Conservation (phyloP, 495 filamentous ascomycete genomes). For the Tetracladium marchalianum region DNA sequence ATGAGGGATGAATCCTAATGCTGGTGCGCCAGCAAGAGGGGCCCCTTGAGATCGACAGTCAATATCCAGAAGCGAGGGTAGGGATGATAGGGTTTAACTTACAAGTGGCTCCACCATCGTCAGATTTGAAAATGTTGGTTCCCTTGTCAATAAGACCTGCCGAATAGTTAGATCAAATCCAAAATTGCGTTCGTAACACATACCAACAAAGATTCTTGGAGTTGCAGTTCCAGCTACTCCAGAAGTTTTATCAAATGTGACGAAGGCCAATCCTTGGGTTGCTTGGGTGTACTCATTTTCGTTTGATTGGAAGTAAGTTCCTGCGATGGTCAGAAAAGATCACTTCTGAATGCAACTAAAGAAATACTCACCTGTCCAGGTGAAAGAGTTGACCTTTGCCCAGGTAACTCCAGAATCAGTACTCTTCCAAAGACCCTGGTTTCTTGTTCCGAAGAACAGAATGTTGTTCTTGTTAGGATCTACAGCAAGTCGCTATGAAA, state of each 20-base stretch:
- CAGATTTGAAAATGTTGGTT: conserved; percentile 42
- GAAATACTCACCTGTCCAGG: conserved; percentile 11
- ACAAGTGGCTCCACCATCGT: conserved; percentile 40
- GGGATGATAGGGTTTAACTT: background rate
- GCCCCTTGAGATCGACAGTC: conserved; percentile 24
- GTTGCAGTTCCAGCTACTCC: conserved; percentile 33
- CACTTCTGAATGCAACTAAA: conserved; percentile 25
- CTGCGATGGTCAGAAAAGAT: background rate
- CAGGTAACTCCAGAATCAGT: conserved; percentile 45
- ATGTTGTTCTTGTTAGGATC: conserved; percentile 47
- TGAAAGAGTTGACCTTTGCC: conserved; percentile 47
- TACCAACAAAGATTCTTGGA: conserved; percentile 46
- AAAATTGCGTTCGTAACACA: background rate
- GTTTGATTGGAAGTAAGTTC: conserved; percentile 9
- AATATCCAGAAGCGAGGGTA: background rate
- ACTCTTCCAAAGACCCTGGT: conserved; percentile 53
- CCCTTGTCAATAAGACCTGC: conserved; percentile 36
- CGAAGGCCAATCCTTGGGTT: conserved; percentile 34
- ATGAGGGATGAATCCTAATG: conserved; percentile 39
- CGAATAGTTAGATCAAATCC: conserved; percentile 1
- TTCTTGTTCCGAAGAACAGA: conserved; percentile 48
- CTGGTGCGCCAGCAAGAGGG: conserved; percentile 37
- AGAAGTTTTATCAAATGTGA: conserved; percentile 48
- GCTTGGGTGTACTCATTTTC: conserved; percentile 4
- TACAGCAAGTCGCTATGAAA: conserved; percentile 38